phyloP scores from a whole-genome alignment of 495 filamentous ascomycete species.

The Zalerion maritima region DNA sequence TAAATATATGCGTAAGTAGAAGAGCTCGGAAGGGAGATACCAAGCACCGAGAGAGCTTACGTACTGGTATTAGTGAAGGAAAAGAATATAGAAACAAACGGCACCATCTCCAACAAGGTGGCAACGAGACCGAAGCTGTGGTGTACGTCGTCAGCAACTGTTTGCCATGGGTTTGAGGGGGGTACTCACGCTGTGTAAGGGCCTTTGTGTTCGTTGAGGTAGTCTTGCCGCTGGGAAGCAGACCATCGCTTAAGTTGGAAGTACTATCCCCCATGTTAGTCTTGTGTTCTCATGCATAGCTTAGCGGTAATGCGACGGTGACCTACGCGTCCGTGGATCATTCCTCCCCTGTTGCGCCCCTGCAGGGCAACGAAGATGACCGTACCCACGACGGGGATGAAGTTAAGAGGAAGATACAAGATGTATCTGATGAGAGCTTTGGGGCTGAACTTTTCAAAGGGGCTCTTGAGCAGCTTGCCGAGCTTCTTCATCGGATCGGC shows the following conservation, averaged over 20 bases:
- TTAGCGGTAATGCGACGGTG: not conserved
- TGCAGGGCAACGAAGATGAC: constrained; percentile 62
- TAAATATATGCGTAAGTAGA: constrained; percentile 13
- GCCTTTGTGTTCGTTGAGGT: constrained; percentile 45
- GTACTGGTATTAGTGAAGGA: constrained; percentile 73
- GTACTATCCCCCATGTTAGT: constrained; percentile 34
- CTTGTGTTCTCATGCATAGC: constrained; percentile 5
- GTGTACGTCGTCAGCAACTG: constrained; percentile 4
- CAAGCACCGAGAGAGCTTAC: constrained; percentile 5
- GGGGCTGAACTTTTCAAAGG: constrained; percentile 51
- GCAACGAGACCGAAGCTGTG: constrained; percentile 65
- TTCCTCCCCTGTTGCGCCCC: constrained; percentile 31
- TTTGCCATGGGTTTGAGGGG: not conserved
- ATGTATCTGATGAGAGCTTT: constrained; percentile 53
- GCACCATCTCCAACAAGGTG: constrained; percentile 70
- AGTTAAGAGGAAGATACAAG: constrained; percentile 79
- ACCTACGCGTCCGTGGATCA: constrained; percentile 21
- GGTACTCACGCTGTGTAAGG: constrained; percentile 61
- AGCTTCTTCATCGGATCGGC: constrained; percentile 52
- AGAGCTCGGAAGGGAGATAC: not conserved
- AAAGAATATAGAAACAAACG: constrained; percentile 69
- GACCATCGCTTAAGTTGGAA: constrained; percentile 82
- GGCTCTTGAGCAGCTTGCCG: constrained; percentile 56
- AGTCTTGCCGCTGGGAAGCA: constrained; percentile 43
- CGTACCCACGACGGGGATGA: constrained; percentile 81